Conservation (phyloP, 345 rosid species). For the Chamaenerion angustifolium region DNA sequence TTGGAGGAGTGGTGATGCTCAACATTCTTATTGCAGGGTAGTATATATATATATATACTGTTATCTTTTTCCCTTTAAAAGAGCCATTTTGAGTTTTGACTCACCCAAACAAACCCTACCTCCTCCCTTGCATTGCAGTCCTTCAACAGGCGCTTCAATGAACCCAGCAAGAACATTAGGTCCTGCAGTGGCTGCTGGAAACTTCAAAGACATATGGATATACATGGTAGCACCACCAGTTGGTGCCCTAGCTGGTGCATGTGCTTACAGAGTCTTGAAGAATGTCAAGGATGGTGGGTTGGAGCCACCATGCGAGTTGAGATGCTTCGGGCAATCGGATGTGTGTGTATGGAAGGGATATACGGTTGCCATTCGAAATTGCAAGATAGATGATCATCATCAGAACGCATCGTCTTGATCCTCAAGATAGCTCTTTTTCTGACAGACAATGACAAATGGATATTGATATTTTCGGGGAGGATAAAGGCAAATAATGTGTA, state of each 20-base stretch:
- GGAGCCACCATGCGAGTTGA: conserved; percentile 42
- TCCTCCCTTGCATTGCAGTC: too few relatives aligned
- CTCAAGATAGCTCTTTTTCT: too few relatives aligned
- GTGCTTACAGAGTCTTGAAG: conserved; percentile 55
- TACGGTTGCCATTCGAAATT: background rate
- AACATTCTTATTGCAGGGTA: conserved; percentile 10
- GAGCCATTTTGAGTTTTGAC: too few relatives aligned
- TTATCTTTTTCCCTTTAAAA: background rate
- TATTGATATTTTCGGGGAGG: too few relatives aligned
- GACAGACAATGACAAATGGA: too few relatives aligned
- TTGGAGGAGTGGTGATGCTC: conserved; percentile 10
- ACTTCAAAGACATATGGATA: conserved; percentile 53
- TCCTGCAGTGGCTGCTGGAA: conserved; percentile 82
- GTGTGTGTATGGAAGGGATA: conserved; percentile 2
- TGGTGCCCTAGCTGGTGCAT: conserved; percentile 66
- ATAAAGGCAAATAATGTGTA: too few relatives aligned
- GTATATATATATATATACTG: background rate
- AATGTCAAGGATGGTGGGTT: conserved; percentile 30
- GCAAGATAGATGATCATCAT: background rate
- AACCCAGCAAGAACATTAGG: conserved; percentile 67
- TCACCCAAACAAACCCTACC: too few relatives aligned
- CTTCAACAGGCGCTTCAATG: conserved; percentile 67
- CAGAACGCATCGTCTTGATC: too few relatives aligned
- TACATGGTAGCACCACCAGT: conserved; percentile 76
- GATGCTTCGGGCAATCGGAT: conserved; percentile 64